phyloP scores from a whole-genome alignment of 768 basidiomycete species.

The Termitomyces sp. region DNA sequence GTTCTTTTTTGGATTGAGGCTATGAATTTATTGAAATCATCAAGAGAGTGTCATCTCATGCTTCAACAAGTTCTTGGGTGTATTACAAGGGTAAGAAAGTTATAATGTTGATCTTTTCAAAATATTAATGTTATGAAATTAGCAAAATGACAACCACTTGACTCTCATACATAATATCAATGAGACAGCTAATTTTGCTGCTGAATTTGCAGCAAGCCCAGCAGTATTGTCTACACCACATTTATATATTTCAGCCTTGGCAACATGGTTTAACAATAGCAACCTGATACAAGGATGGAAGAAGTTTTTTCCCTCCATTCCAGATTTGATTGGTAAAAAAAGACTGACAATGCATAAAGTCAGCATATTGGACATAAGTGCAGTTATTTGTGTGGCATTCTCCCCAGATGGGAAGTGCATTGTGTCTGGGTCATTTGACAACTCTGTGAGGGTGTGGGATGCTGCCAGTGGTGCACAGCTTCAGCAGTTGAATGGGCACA shows the following conservation, averaged over 20 bases:
- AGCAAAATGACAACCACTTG: neutral
- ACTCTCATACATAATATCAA: constrained; percentile 1
- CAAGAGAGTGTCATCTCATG: constrained; percentile 12
- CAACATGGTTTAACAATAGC: constrained; percentile 10
- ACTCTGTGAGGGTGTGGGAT: too few relatives aligned
- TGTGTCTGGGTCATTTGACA: too few relatives aligned
- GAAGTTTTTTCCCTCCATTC: neutral
- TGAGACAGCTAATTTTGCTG: constrained; percentile 15
- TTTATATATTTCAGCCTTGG: constrained; percentile 17
- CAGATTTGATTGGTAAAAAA: neutral
- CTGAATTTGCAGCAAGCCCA: constrained; percentile 12
- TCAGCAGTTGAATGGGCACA: too few relatives aligned
- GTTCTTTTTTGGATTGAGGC: constrained; percentile 21
- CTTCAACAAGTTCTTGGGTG: constrained; percentile 9
- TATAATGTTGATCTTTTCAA: too few relatives aligned
- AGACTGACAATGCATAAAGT: neutral
- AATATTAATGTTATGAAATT: neutral
- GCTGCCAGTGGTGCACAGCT: too few relatives aligned
- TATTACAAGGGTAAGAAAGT: constrained; percentile 1
- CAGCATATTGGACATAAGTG: neutral
- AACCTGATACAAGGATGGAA: neutral
- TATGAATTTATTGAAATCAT: constrained; percentile 17
- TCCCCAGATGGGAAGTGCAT: too few relatives aligned
- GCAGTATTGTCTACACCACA: constrained; percentile 14
- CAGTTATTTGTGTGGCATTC: neutral